Base-by-base conservation (phyloP, 2,329 filamentous ascomycete genomes). In the Chrysoporthe puriensis region DNA sequence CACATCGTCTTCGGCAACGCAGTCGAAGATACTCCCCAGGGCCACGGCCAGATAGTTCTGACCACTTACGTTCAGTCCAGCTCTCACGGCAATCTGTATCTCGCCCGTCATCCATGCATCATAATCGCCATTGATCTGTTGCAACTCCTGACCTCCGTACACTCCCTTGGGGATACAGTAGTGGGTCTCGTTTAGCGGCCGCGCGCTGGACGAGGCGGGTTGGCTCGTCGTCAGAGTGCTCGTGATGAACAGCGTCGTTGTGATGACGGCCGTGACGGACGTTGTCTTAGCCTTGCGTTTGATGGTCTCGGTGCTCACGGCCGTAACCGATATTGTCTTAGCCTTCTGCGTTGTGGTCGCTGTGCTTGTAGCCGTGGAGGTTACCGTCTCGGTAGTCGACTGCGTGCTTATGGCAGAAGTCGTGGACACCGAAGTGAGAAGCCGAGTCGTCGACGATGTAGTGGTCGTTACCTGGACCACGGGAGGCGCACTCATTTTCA, bases 111-210 rank as follows among this genome's bases (percentile, higher is more conserved):
- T 60, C 16, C 63, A 44, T 11, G 61, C 6, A 26, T 61, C 67
- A 18, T 69, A 69, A 32, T 61, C 56, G 43, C 36, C 7, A 18
- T 67, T 67, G 21, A 69, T 21, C 4, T 67, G 21, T 18, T 63
- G 67, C 21, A 69, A 42, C 18, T 69, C 61, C 18, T 48, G 18
- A 6, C 67, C 67, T 0, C 64, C 64, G 11, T 67, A 67, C 2
- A 36, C n/a, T 1, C 52, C 43, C 8, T 54, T 32, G 2, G 40
- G 62, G 5, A 48, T 43, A 57, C 67, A 69, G 32, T 57, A 69
- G n/a, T 48, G 46, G 18, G 44, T 18, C n/a, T 40, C 43, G 21
- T 57, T 40, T 18, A 52, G 16, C 2, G 61, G n/a, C 21, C 50
- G 42, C 5, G 48, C 34, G 13, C 57, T 59, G 4, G 21, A 21